Percentiles rank a stretch among this genome's conserved stretches.
Conservation (phyloP, 345 rosid genomes). For the Eucalyptus microcorys region DNA sequence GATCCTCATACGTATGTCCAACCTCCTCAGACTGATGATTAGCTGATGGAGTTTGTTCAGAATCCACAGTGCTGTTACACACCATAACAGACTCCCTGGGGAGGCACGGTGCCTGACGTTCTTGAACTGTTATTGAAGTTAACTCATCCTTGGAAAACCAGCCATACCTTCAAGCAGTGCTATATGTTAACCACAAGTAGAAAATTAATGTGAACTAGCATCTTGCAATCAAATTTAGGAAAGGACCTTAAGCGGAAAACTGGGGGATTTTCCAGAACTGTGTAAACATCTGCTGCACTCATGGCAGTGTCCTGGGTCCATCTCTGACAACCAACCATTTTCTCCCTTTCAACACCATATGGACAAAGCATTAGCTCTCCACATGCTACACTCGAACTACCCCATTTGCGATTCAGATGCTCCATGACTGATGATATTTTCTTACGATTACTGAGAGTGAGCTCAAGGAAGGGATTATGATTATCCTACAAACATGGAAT, state of each 20-base stretch:
- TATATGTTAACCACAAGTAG: background rate
- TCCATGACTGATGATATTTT: constrained; percentile 93
- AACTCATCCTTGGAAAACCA: constrained; percentile 53
- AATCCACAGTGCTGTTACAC: constrained; percentile 8
- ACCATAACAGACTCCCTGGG: constrained; percentile 8
- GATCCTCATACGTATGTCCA: constrained; percentile 12
- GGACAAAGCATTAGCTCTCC: constrained; percentile 88
- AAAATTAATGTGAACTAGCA: background rate
- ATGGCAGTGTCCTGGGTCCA: constrained; percentile 73
- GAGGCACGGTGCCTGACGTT: constrained; percentile 14
- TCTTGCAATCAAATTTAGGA: background rate
- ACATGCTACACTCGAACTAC: constrained; percentile 62
- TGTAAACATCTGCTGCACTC: constrained; percentile 70
- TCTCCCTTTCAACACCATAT: constrained; percentile 53
- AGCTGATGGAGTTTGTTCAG: constrained; percentile 16
- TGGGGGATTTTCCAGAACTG: constrained; percentile 59
- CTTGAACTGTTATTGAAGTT: constrained; percentile 22
- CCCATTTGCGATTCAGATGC: constrained; percentile 97
- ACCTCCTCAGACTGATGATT: constrained; percentile 13
- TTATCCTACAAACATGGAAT: constrained; percentile 59
- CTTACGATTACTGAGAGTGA: constrained; percentile 87
- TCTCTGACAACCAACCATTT: constrained; percentile 36
- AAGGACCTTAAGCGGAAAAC: constrained; percentile 77
- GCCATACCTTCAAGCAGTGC: constrained; percentile 69
- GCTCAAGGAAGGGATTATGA: constrained; percentile 94